Evolutionary conservation across 352 stramenopile species (phyloP).

Genomic region (Phytophthora fragariae): DNA sequence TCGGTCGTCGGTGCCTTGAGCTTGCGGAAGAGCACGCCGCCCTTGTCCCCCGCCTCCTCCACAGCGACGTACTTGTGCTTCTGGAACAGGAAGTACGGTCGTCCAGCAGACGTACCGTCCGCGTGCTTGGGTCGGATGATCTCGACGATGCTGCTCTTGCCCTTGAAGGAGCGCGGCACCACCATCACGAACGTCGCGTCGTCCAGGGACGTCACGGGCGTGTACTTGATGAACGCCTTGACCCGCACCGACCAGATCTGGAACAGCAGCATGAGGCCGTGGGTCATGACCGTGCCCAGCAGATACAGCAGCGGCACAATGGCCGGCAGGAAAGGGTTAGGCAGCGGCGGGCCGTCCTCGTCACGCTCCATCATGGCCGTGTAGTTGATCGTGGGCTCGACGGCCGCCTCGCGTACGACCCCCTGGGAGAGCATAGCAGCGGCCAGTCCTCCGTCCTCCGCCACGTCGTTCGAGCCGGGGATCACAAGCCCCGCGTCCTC

Average conservation of each 20-base stretch:
- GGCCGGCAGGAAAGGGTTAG: conserved; percentile 91
- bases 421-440: conserved; percentile 77
- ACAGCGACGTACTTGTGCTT: conserved; percentile 91
- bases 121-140: conserved; percentile 52
- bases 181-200: conserved; percentile 85
- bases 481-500: conserved; percentile 68
- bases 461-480: conserved; percentile 33
- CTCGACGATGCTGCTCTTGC: conserved; percentile 86
- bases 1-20: conserved; percentile 74
- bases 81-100: conserved; percentile 87
- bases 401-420: conserved; percentile 58
- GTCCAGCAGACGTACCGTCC: conserved; percentile 46
- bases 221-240: conserved; percentile 88
- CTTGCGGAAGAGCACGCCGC: conserved; percentile 79
- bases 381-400: conserved; percentile 55
- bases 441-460: conserved; percentile 61
- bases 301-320: conserved; percentile 92
- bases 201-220: conserved; percentile 60
- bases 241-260: conserved; percentile 90
- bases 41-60: conserved; percentile 63
- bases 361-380: conserved; percentile 64
- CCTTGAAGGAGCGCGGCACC: conserved; percentile 86
- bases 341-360: conserved; percentile 75
- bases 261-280: conserved; percentile 90
- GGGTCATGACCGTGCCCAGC: conserved; percentile 75